Base-by-base conservation (phyloP, 176 grass and related monocot species). In the Saccharum officinarum region DNA sequence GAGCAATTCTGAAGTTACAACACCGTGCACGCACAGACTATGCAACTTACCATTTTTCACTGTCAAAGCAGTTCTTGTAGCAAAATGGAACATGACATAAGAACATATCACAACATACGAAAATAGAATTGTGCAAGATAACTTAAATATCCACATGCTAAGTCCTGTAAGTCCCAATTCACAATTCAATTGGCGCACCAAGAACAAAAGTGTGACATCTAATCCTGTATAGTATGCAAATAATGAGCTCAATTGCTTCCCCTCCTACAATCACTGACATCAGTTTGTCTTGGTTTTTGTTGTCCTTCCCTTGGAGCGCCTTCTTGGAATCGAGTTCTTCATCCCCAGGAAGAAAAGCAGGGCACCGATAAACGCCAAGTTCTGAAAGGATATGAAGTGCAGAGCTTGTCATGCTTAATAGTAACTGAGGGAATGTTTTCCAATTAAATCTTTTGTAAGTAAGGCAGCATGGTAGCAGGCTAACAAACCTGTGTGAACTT, bases 321-420 rank as follows among this genome's bases (percentile, higher is more conserved):
- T 28, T 28, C 28, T 28, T 28, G 28, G 28, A 28, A 97, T 90
- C 17, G 92, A 93, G 76, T 93, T 95, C 88, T 97, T 93, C 92
- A 97, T 95, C 17, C 95, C 95, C 17, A 93, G 18, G 85, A 97
- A 97, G 89, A 97, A 97, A 10, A 95, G 89, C 36, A 97, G 81
- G 3, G 95, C 91, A n/a, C 95, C 95, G 2, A 97, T 75, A 13
- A 93, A 85, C 0, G 95, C 95, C 87, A 97, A 28, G 84, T 95
- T 97, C 95, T 97, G 87, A 60, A 57, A 60, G 60, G 2, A 40
- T 7, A 82, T 55, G 8, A 88, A 39, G 39, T 50, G 9, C 10
- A 36, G 30, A 46, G 3, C 59, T 16, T 72, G 54, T 36, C 49
- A 71, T 2, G 15, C 23, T 47, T 33, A 25, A 44, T 26, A 69